These are phyloP conservation scores for Syzygium jambos DNA, from an alignment of 345 rosid species.

Conservation along the genomic window DNA sequence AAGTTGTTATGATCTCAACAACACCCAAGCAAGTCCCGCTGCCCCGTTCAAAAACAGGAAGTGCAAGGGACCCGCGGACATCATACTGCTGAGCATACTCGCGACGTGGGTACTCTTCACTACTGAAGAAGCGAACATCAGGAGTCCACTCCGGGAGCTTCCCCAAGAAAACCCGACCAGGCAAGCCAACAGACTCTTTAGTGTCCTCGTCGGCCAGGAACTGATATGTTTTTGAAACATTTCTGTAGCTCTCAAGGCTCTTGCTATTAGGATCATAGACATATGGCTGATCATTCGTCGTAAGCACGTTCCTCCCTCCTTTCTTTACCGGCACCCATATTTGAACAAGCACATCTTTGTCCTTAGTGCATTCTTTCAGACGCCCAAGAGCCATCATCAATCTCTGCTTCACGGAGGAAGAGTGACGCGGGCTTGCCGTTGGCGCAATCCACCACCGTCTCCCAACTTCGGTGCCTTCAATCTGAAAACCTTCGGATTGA, in stretches of 20 bases:
- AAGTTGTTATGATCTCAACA: slow-evolving; percentile 78
- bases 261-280: slow-evolving; percentile 35
- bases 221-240: slow-evolving; percentile 55
- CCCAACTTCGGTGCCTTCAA: slow-evolving; percentile 35
- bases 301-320: slow-evolving; percentile 58
- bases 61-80: slow-evolving; percentile 76
- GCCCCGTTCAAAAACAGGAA: slow-evolving; percentile 74
- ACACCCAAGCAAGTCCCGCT: slow-evolving; percentile 80
- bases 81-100: slow-evolving; percentile 46
- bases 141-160: slow-evolving; percentile 95
- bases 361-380: slow-evolving; percentile 45
- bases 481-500: slow-evolving; percentile 19
- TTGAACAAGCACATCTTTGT: slow-evolving; percentile 60
- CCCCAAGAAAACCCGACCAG: slow-evolving; percentile 72
- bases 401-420: slow-evolving; percentile 50
- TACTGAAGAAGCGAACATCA: slow-evolving; percentile 74
- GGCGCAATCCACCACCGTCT: slow-evolving; percentile 71
- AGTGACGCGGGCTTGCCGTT: slow-evolving; percentile 12
- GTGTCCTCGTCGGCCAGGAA: slow-evolving; percentile 68
- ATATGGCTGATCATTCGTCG: slow-evolving; percentile 72
- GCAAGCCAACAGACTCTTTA: slow-evolving; percentile 58
- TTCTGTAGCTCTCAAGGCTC: slow-evolving; percentile 59
- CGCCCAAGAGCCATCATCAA: slow-evolving; percentile 37
- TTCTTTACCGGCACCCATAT: slow-evolving; percentile 77
- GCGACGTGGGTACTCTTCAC: slow-evolving; percentile 71